phyloP scores from a whole-genome alignment of 805 yeast genomes.

The Cyberlindnera galapagoensis region DNA sequence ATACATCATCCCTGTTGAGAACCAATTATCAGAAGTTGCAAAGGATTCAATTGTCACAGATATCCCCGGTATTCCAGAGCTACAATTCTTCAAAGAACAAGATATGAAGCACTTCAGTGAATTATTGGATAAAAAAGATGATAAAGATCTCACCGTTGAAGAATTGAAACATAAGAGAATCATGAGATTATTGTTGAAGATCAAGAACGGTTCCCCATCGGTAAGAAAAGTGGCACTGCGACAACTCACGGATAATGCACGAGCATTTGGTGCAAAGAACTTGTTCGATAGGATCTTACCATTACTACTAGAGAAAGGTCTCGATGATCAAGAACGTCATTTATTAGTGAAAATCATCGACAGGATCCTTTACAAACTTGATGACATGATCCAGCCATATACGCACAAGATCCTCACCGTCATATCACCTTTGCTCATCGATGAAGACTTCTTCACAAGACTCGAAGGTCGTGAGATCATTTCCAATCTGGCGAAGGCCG shows the following conservation, averaged over 20 bases:
- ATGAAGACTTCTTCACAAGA: conserved; percentile 70
- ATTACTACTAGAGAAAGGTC: conserved; percentile 57
- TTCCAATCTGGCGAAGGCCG: conserved; percentile 68
- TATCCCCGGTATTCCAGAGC: conserved; percentile 57
- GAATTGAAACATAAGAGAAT: conserved; percentile 57
- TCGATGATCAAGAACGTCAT: conserved; percentile 82
- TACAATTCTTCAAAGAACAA: conserved; percentile 62
- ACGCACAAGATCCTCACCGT: conserved; percentile 68
- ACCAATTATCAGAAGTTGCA: conserved; percentile 23
- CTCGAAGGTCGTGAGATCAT: conserved; percentile 76
- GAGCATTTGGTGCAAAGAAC: conserved; percentile 59
- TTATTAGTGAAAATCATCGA: conserved; percentile 70
- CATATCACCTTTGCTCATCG: conserved; percentile 71
- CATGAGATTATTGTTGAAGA: conserved; percentile 54
- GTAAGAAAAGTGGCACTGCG: conserved; percentile 66
- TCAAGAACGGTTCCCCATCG: conserved; percentile 73
- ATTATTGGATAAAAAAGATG: conserved; percentile 33
- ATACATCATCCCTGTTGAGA: conserved; percentile 49
- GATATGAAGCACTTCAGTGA: conserved; percentile 70
- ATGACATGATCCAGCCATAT: conserved; percentile 60
- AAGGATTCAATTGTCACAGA: conserved; percentile 40
- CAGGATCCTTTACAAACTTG: conserved; percentile 60
- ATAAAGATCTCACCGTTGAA: conserved; percentile 34
- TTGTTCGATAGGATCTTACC: conserved; percentile 73
- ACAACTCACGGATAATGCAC: conserved; percentile 56